These are phyloP conservation scores for Myriosclerotinia curreyana DNA, from an alignment of 2,329 filamentous ascomycete genomes.

Conservation along the genomic window DNA sequence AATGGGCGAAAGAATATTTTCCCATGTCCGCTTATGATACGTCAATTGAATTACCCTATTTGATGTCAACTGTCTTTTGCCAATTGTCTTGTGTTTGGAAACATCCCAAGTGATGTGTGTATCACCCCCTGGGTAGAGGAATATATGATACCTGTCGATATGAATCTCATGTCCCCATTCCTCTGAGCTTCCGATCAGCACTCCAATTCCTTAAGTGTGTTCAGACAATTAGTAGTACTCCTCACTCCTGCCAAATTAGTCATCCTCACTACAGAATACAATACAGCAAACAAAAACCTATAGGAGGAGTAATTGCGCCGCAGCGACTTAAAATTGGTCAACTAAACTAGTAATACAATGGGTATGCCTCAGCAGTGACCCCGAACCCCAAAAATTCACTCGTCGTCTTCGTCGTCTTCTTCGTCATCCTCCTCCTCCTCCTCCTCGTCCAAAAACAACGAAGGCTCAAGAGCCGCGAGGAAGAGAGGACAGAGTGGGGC, in stretches of 20 bases:
- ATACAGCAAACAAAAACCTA: neutral
- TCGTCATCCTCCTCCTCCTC: too few species aligned
- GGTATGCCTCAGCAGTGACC: neutral
- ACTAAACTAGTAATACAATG: neutral
- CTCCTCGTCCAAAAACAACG: neutral
- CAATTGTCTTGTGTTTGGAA: neutral
- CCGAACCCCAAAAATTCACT: neutral
- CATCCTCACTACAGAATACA: neutral
- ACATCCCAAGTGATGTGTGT: neutral
- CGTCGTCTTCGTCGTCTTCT: neutral
- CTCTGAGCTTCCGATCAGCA: neutral
- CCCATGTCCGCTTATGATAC: conserved; percentile 6
- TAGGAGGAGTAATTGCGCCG: neutral
- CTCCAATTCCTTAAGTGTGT: neutral
- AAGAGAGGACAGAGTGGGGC: neutral
- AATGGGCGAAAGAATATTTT: neutral
- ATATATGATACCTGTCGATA: neutral
- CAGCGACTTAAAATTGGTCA: neutral
- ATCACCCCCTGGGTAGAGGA: neutral
- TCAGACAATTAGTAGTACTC: neutral
- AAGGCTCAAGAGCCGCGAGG: neutral
- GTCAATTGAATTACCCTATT: conserved; percentile 14
- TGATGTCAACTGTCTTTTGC: neutral
- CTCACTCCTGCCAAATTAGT: neutral
- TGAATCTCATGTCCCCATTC: neutral